Percentiles rank a stretch among this genome's conserved stretches.
Conservation (phyloP, 2,329 filamentous ascomycete genomes). For the Dothistroma septosporum region DNA sequence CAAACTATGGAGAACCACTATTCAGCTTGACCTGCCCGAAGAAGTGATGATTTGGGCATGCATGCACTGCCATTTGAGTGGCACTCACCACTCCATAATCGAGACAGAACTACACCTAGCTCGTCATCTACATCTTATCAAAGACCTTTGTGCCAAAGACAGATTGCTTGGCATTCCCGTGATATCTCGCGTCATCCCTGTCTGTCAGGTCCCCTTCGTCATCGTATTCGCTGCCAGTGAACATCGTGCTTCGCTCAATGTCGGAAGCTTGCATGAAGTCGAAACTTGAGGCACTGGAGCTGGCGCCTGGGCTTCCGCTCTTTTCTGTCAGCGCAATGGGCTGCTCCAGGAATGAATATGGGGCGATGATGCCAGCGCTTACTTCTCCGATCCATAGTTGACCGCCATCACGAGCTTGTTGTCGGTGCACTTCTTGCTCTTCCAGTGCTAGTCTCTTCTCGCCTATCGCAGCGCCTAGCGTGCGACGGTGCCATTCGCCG, state of each 20-base stretch:
- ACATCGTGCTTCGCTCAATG: conserved; percentile 35
- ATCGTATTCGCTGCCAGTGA: conserved; percentile 20
- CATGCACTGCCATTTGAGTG: background rate
- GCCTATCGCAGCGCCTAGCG: conserved; percentile 47
- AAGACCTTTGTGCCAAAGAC: conserved; percentile 34
- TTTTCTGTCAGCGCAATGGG: conserved; percentile 21
- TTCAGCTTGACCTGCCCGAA: conserved; percentile 3
- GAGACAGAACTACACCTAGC: background rate
- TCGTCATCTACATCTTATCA: conserved; percentile 36
- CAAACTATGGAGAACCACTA: conserved; percentile 4
- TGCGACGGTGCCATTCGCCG: conserved; percentile 80
- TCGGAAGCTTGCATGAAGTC: conserved; percentile 46
- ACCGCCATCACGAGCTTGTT: conserved; percentile 41
- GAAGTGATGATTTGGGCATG: background rate
- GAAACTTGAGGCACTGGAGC: conserved; percentile 39
- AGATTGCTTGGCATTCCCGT: conserved; percentile 25
- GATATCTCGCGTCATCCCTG: conserved; percentile 25
- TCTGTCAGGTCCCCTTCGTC: conserved; percentile 26
- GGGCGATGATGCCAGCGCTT: conserved; percentile 21
- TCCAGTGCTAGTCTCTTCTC: conserved; percentile 36
- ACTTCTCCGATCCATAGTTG: conserved; percentile 37
- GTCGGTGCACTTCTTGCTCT: conserved; percentile 40
- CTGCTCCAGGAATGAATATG: conserved; percentile 28
- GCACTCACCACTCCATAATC: background rate
- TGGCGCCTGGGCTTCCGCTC: conserved; percentile 24